Evolutionary conservation across 805 yeast species (phyloP).

Genomic region (Starmerella etchellsii): DNA sequence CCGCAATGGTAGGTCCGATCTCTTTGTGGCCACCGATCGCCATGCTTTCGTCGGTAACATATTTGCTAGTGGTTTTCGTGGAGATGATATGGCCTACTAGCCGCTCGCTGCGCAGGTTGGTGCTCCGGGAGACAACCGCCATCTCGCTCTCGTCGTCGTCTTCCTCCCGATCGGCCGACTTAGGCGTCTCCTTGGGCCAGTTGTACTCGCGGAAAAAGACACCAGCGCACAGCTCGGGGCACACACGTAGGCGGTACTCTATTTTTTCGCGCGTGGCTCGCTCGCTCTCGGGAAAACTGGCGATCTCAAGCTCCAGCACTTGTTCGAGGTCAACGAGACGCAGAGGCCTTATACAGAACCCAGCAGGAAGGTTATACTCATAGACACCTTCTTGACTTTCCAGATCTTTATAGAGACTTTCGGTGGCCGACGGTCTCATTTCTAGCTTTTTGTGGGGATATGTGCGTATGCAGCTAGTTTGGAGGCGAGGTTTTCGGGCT

Average conservation of each 20-base stretch:
- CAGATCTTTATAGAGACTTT: constrained; percentile 20
- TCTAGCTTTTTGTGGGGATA: no score
- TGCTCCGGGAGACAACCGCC: constrained; percentile 52
- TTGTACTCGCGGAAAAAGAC: constrained; percentile 41
- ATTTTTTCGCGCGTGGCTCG: constrained; percentile 53
- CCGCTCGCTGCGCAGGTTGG: constrained; percentile 40
- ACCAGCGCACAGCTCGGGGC: constrained; percentile 89
- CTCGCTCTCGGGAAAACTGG: constrained; percentile 60
- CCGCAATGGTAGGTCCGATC: constrained; percentile 56
- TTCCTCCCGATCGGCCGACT: constrained; percentile 13
- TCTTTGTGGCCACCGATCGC: constrained; percentile 53
- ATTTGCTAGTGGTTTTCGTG: constrained; percentile 15
- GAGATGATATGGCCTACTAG: constrained; percentile 33
- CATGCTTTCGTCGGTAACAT: constrained; percentile 16
- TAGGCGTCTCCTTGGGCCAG: constrained; percentile 17
- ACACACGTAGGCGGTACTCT: constrained; percentile 55
- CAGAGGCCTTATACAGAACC: constrained; percentile 62
- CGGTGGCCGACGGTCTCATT: constrained; percentile 23
- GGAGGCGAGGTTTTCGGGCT: no score
- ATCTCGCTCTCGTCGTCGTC: constrained; percentile 21
- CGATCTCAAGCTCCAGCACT: constrained; percentile 46
- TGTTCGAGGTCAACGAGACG: constrained; percentile 59
- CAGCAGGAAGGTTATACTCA: constrained; percentile 34
- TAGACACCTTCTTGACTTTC: constrained; percentile 18
- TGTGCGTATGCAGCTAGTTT: no score